Conservation (phyloP, 192 early-diverging fungal genomes). For the Coemansia brasiliensis region DNA sequence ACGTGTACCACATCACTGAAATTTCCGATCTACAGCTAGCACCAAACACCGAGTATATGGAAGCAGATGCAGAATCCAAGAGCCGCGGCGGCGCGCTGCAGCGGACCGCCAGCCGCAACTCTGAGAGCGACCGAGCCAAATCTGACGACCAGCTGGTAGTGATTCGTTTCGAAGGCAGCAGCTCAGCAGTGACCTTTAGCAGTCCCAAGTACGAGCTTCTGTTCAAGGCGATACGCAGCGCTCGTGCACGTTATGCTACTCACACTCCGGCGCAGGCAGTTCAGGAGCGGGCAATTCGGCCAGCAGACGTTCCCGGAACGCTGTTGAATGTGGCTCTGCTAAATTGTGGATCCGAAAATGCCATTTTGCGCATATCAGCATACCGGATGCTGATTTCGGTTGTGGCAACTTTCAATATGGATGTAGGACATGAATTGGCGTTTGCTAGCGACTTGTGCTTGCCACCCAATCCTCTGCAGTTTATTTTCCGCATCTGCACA, state of each 20-base stretch:
- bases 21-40: slow-evolving; percentile 65
- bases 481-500: slow-evolving; percentile 80
- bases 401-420: slow-evolving; percentile 77
- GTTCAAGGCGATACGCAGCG: slow-evolving; percentile 68
- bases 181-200: slow-evolving; percentile 64
- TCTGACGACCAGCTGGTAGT: slow-evolving; percentile 67
- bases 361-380: slow-evolving; percentile 75
- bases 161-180: slow-evolving; percentile 74
- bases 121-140: slow-evolving; percentile 32
- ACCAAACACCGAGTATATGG: slow-evolving; percentile 31
- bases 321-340: slow-evolving; percentile 90
- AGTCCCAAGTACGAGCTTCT: slow-evolving; percentile 73
- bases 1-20: slow-evolving; percentile 84
- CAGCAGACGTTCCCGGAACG: slow-evolving; percentile 87
- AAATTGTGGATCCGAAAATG: slow-evolving; percentile 82
- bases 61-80: background rate
- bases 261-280: slow-evolving; percentile 46
- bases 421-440: slow-evolving; percentile 77
- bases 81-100: slow-evolving; percentile 37
- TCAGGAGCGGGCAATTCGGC: slow-evolving; percentile 77
- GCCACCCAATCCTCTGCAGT: slow-evolving; percentile 85
- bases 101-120: slow-evolving; percentile 55
- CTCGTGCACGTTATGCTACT: slow-evolving; percentile 68
- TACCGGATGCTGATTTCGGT: slow-evolving; percentile 91
- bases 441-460: slow-evolving; percentile 82